These are phyloP conservation scores for Botrytis aclada DNA, from an alignment of 2,329 filamentous ascomycete species.

Conservation along the genomic window DNA sequence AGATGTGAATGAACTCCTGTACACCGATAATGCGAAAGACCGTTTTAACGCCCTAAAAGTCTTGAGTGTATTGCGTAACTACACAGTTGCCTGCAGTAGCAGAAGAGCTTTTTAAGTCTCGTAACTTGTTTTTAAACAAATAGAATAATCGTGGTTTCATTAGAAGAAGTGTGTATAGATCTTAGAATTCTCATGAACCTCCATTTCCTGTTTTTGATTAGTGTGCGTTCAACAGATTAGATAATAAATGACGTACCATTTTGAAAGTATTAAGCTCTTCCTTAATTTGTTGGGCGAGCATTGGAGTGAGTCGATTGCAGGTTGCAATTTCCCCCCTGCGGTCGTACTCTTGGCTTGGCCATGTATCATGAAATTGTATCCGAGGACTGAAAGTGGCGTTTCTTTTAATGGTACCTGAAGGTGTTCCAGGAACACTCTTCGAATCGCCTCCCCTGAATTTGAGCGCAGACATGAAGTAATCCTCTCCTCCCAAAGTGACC, in stretches of 20 bases:
- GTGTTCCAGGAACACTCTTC: constrained; percentile 78
- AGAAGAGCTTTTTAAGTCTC: constrained; percentile 20
- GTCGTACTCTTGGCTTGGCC: constrained; percentile 94
- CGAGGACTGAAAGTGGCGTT: constrained; percentile 81
- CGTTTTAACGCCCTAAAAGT: constrained; percentile 35
- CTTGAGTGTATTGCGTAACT: constrained; percentile 33
- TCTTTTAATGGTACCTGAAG: constrained; percentile 59
- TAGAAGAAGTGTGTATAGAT: constrained; percentile 99
- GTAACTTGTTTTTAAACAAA: constrained; percentile 20
- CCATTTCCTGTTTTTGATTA: constrained; percentile 81
- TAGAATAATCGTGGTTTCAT: constrained; percentile 45
- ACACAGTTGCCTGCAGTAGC: constrained; percentile 31
- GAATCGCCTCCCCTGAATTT: constrained; percentile 72
- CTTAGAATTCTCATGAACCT: constrained; percentile 97
- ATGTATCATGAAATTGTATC: constrained; percentile 94
- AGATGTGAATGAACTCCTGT: constrained; percentile 37
- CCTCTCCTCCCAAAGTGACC: constrained; percentile 70
- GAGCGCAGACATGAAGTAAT: constrained; percentile 82
- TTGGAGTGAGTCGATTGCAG: constrained; percentile 94
- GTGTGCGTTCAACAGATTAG: constrained; percentile 30
- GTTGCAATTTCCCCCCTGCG: constrained; percentile 93
- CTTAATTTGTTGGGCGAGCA: constrained; percentile 98
- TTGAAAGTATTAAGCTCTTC: constrained; percentile 99
- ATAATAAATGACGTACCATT: constrained; percentile 64
- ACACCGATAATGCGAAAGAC: constrained; percentile 37